Percentiles rank a stretch among this genome's conserved stretches.
phyloP scores from a whole-genome alignment of 257 asterid species.

The Phtheirospermum japonicum region DNA sequence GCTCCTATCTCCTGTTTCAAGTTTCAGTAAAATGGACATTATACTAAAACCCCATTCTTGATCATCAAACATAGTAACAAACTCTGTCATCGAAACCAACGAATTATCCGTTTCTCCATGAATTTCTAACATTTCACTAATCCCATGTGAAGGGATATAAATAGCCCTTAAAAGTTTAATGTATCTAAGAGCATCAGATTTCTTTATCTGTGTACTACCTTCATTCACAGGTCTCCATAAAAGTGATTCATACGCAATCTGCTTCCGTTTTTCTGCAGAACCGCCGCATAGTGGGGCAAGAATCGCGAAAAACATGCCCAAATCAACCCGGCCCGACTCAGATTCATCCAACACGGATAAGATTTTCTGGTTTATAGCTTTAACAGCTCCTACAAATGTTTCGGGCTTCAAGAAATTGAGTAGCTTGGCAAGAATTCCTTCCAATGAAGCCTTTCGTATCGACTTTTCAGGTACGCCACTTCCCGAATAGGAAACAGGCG shows the following conservation, averaged over 20 bases:
- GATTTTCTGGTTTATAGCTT: constrained; percentile 88
- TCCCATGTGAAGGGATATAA: constrained; percentile 77
- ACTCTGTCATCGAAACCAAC: constrained; percentile 55
- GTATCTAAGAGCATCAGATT: constrained; percentile 70
- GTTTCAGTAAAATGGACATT: constrained; percentile 67
- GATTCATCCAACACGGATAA: constrained; percentile 75
- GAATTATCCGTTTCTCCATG: constrained; percentile 71
- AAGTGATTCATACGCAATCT: constrained; percentile 77
- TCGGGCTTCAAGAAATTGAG: constrained; percentile 90
- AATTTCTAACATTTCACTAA: constrained; percentile 72
- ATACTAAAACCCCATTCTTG: constrained; percentile 91
- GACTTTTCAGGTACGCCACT: constrained; percentile 79
- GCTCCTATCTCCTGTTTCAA: constrained; percentile 80
- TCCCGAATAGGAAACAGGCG: constrained; percentile 79
- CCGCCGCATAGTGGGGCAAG: constrained; percentile 87
- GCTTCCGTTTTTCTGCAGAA: constrained; percentile 75
- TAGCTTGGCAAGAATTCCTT: constrained; percentile 68
- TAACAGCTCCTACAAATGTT: constrained; percentile 88
- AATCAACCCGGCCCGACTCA: constrained; percentile 83
- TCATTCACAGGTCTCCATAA: constrained; percentile 89
- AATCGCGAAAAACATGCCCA: constrained; percentile 88
- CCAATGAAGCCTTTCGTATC: constrained; percentile 87
- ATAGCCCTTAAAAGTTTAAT: constrained; percentile 74
- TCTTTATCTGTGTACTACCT: constrained; percentile 62
- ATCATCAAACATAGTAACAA: constrained; percentile 79